Percentiles rank a stretch among this genome's conserved stretches.
phyloP scores from a whole-genome alignment of 495 filamentous ascomycete genomes.

The Corynascus novoguineensis region DNA sequence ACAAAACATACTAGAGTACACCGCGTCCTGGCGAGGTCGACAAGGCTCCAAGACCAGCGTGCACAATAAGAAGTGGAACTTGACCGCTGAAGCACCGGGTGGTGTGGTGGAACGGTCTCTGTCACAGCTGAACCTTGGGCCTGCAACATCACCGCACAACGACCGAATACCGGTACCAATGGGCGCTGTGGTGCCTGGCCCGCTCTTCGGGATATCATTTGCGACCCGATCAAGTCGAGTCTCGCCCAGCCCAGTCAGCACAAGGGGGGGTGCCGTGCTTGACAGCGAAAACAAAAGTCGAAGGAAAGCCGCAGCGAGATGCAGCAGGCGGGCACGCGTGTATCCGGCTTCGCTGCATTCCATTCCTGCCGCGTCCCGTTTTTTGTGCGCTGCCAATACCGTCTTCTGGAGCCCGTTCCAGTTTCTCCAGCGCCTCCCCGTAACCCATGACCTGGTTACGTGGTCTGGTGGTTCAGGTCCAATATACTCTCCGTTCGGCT shows the following conservation, averaged over 20 bases:
- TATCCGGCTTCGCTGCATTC: background rate
- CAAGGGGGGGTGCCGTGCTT: background rate
- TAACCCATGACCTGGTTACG: constrained; percentile 29
- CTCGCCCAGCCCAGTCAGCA: background rate
- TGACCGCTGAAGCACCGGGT: background rate
- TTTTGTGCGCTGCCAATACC: background rate
- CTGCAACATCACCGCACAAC: constrained; percentile 15
- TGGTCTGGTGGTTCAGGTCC: constrained; percentile 20
- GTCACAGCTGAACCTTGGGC: constrained; percentile 9
- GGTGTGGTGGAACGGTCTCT: background rate
- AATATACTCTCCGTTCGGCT: constrained; percentile 32
- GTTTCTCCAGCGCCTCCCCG: constrained; percentile 10
- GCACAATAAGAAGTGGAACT: background rate
- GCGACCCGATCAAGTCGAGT: constrained; percentile 19
- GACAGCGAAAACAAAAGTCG: background rate
- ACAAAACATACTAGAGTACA: too few species aligned
- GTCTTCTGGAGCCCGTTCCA: constrained; percentile 4
- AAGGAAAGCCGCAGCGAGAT: constrained; percentile 3
- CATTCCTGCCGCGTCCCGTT: constrained; percentile 3
- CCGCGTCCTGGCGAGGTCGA: too few species aligned
- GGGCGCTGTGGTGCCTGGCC: constrained; percentile 12
- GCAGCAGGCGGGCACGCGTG: constrained; percentile 7
- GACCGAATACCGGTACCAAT: constrained; percentile 10
- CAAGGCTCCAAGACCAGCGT: background rate
- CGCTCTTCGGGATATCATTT: constrained; percentile 15